Conservation (phyloP, 768 basidiomycete species). For the Trametes cubensis region DNA sequence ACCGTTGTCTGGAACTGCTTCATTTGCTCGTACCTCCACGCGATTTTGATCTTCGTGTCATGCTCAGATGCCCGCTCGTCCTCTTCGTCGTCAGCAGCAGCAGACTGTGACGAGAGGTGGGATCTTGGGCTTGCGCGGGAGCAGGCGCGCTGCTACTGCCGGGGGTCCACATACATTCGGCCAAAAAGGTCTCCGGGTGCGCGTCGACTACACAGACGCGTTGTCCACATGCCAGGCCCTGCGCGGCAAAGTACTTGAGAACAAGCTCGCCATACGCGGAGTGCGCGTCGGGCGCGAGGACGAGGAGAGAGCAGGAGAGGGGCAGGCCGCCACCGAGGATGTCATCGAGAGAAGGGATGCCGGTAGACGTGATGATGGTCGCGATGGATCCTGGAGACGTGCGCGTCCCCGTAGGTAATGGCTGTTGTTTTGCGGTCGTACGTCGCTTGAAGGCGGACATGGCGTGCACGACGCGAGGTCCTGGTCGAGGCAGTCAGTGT, state of each 20-base stretch:
- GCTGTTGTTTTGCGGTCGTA: slow-evolving; percentile 46
- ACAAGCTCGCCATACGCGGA: slow-evolving; percentile 85
- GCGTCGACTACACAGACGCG: slow-evolving; percentile 66
- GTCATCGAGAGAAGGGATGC: slow-evolving; percentile 92
- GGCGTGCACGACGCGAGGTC: background rate
- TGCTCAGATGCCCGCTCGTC: slow-evolving; percentile 38
- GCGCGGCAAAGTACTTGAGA: slow-evolving; percentile 86
- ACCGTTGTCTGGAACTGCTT: slow-evolving; percentile 90
- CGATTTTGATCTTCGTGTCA: slow-evolving; percentile 83
- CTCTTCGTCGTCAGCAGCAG: slow-evolving; percentile 44
- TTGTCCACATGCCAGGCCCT: slow-evolving; percentile 79
- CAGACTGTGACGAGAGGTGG: slow-evolving; percentile 22
- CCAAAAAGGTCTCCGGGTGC: slow-evolving; percentile 57
- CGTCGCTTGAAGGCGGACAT: slow-evolving; percentile 88
- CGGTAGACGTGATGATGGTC: slow-evolving; percentile 74
- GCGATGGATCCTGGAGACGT: slow-evolving; percentile 57
- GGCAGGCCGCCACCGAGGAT: slow-evolving; percentile 92
- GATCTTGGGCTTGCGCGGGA: background rate
- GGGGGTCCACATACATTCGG: slow-evolving; percentile 83
- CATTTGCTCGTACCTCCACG: slow-evolving; percentile 96
- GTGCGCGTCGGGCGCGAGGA: slow-evolving; percentile 84
- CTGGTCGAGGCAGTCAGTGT: background rate
- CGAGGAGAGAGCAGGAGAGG: slow-evolving; percentile 69
- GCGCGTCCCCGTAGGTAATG: slow-evolving; percentile 55
- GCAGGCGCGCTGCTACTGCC: slow-evolving; percentile 26